Evolutionary conservation across 345 rosid species (phyloP), one percentile per base, ranked within the genome.

Genomic region (Trapa incisa): DNA sequence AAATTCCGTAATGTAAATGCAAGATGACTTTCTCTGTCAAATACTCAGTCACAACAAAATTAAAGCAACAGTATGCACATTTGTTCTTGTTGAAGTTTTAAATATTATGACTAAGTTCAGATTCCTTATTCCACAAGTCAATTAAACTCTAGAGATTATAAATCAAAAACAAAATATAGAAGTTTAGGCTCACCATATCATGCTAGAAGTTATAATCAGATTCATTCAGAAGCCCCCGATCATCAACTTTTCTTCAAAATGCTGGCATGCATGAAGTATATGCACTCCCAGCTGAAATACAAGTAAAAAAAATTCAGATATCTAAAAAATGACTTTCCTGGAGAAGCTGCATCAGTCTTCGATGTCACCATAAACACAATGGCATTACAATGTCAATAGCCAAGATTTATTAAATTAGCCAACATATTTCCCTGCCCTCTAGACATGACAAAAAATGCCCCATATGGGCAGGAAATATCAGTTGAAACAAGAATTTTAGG

Each of bases 181-280:
- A 4, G n/a, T 14, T 65, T 65, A 16, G 5, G 37, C 84, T 85
- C 82, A 82, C 83, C 89, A 66, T 75, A 70, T 72, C 63, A 79
- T 82, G 79, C 82, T 43, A 43, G 63, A 61, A 62, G 66, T 72
- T 67, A 43, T 70, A 66, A 65, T 42, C 47, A 42, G 67, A 43
- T 42, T 41, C 52, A 65, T 65, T 64, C 43, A 65, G 33, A 11
- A 43, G 47, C 52, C 36, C 45, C 43, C 43, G 53, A 22, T 41
- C 35, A 41, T 33, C 36, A 16, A 38, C 14, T 11, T 32, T 43
- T 32, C 16, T 65, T 16, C 52, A 32, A 65, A 41, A 29, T 53
- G 22, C 67, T 48, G 43, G 35, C 53, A n/a, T 41, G 53, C 38
- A 58, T 35, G 38, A 58, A 2, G 36, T 8, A 35, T 16, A 15